phyloP scores from a whole-genome alignment of 2,329 filamentous ascomycete genomes.

The Acephala macrosclerotiorum region DNA sequence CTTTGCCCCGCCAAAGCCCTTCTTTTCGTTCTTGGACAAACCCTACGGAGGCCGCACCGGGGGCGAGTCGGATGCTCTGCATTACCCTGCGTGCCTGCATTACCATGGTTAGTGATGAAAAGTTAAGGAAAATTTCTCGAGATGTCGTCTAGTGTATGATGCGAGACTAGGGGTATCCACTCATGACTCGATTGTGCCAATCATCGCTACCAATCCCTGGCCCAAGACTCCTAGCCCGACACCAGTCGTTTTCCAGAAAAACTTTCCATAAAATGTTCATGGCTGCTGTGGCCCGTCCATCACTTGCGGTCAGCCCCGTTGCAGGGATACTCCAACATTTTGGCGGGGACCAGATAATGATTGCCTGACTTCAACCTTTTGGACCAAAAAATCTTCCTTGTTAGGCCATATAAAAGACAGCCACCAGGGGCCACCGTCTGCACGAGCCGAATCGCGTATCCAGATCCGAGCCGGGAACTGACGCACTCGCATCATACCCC shows the following conservation, averaged over 20 bases:
- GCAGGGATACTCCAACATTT: background rate
- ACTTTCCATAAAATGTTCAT: slow-evolving; percentile 10
- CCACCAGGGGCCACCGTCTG: background rate
- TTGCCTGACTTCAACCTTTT: slow-evolving; percentile 15
- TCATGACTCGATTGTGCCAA: slow-evolving; percentile 1
- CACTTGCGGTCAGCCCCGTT: slow-evolving; percentile 2
- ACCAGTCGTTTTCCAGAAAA: slow-evolving; percentile 10
- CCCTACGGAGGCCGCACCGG: too few species aligned
- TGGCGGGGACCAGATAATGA: slow-evolving; percentile 1
- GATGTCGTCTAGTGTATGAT: slow-evolving; percentile 19
- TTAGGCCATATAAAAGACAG: slow-evolving; percentile 2
- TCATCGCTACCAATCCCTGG: background rate
- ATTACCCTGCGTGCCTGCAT: too few species aligned
- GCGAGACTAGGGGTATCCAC: background rate
- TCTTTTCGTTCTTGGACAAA: background rate
- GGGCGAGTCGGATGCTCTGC: too few species aligned
- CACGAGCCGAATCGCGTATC: slow-evolving; percentile 15
- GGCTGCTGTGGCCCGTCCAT: background rate
- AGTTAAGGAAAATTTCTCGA: slow-evolving; percentile 24
- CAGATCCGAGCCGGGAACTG: slow-evolving; percentile 11
- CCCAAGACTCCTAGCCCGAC: background rate
- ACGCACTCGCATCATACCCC: slow-evolving; percentile 7
- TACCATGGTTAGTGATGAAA: too few species aligned
- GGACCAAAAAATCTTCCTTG: slow-evolving; percentile 15
- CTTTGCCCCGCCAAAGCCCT: background rate